Conservation (phyloP, 768 basidiomycete species). For the Porpolomopsis calyptriformis region DNA sequence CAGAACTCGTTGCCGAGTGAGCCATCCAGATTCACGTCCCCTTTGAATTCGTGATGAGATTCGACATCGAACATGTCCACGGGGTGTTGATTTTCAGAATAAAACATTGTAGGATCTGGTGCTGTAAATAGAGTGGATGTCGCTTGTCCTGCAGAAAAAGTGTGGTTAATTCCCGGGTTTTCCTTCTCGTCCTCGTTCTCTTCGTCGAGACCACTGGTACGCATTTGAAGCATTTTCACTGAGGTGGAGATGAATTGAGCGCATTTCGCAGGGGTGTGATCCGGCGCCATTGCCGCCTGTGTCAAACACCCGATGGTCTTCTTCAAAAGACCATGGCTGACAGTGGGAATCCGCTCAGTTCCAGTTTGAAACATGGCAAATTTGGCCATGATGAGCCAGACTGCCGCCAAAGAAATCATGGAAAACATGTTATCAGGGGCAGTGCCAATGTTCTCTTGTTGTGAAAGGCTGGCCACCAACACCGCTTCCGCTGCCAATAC, state of each 20-base stretch:
- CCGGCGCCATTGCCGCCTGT: conserved; percentile 25
- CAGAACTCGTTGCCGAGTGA: conserved; percentile 35
- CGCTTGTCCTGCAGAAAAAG: conserved; percentile 1
- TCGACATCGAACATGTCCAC: neutral
- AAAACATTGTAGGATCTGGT: neutral
- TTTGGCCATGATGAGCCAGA: conserved; percentile 33
- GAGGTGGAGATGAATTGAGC: conserved; percentile 30
- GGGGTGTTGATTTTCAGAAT: neutral
- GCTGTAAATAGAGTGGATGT: neutral
- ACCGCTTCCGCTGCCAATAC: conserved; percentile 28
- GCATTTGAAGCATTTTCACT: conserved; percentile 19
- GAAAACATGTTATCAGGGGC: conserved; percentile 30
- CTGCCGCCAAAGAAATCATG: conserved; percentile 27
- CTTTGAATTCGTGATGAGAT: neutral
- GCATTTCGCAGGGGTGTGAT: conserved; percentile 31
- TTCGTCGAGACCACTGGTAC: conserved; percentile 11
- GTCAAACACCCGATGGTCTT: conserved; percentile 26
- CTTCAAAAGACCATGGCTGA: conserved; percentile 27
- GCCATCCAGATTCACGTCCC: conserved; percentile 20
- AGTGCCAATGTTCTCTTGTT: conserved; percentile 26
- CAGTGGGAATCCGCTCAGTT: conserved; percentile 25
- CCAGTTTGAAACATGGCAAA: conserved; percentile 28
- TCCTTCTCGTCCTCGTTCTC: conserved; percentile 12
- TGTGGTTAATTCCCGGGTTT: conserved; percentile 9
- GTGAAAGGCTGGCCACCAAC: conserved; percentile 23